phyloP scores from a whole-genome alignment of 2,329 filamentous ascomycete species.

The Scedosporium boydii region DNA sequence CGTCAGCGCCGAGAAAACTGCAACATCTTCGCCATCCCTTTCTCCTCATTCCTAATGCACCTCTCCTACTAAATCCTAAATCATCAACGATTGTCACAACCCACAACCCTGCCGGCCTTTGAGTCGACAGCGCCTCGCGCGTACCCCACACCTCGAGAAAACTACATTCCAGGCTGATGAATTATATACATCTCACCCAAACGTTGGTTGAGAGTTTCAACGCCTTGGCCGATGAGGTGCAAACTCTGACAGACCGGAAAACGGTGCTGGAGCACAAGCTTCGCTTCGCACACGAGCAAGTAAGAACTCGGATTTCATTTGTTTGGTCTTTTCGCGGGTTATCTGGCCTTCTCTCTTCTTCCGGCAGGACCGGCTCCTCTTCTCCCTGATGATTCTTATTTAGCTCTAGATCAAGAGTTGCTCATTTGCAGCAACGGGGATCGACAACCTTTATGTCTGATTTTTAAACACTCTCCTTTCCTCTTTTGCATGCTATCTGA shows the following conservation, averaged over 20 bases:
- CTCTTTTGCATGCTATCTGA: not conserved
- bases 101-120: not conserved
- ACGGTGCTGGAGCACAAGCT: constrained; percentile 59
- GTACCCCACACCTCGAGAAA: not conserved
- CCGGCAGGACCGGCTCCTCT: not conserved
- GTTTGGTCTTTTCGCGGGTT: not conserved
- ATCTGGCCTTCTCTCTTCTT: not conserved
- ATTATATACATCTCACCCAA: constrained; percentile 26
- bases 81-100: not conserved
- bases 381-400: constrained; percentile 33
- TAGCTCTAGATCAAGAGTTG: constrained; percentile 83
- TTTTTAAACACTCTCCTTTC: constrained; percentile 8
- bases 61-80: not conserved
- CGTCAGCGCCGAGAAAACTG: not conserved
- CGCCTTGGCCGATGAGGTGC: constrained; percentile 55
- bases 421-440: constrained; percentile 43
- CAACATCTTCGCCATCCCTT: not conserved
- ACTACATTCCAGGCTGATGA: constrained; percentile 1
- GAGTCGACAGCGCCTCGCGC: not conserved
- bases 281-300: constrained; percentile 57
- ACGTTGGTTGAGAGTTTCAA: constrained; percentile 56
- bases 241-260: constrained; percentile 53
- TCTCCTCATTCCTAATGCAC: not conserved
- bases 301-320: constrained; percentile 25
- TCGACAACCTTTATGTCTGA: constrained; percentile 44